Evolutionary conservation across 2,329 filamentous ascomycete species (phyloP), one percentile per base, ranked within the genome.

Genomic region (Hypoxylon sp.): DNA sequence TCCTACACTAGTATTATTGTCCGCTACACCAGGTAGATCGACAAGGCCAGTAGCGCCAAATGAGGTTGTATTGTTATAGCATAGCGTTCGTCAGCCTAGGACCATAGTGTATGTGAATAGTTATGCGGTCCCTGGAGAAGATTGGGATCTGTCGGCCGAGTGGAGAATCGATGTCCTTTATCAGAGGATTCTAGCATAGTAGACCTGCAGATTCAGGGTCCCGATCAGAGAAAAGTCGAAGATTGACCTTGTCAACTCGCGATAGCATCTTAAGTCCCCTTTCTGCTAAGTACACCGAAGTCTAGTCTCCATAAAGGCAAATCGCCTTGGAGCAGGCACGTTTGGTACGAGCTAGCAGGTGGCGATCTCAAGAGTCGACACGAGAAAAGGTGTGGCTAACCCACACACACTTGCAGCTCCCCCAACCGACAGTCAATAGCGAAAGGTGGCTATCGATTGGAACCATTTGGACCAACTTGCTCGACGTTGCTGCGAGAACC

Each of bases 391-490:
- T 71, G 70, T 73, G 72, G 68, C 63, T 72, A 41, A 49, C 52
- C 62, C 59, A 65, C 65, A 61, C 64, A 65, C 68, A 55, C 67
- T 60, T 60, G 50, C 61, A 65, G 59, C 52, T 58, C 41, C n/a
- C 45, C 34, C 57, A 60, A 32, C 28, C 65, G 48, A 68, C 62
- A 63, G 55, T 62, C 57, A 63, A 60, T 53, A 60, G 68, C 60
- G 61, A 70, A 72, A 56, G 63, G 60, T 67, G 63, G 59, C 65
- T 53, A 57, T 55, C 65, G 56, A 72, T 67, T 71, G 66, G 68
- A 68, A 72, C 65, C 70, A 71, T 71, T 69, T 65, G 63, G 65
- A 38, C 56, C 71, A 66, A 66, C 58, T 72, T 72, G 65, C 58
- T 68, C 63, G 60, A 61, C 52, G 62, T 49, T 45, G 57, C 59